Evolutionary conservation across 106 monocot species (phyloP).

Genomic region (Alisma plantagoaquatica): DNA sequence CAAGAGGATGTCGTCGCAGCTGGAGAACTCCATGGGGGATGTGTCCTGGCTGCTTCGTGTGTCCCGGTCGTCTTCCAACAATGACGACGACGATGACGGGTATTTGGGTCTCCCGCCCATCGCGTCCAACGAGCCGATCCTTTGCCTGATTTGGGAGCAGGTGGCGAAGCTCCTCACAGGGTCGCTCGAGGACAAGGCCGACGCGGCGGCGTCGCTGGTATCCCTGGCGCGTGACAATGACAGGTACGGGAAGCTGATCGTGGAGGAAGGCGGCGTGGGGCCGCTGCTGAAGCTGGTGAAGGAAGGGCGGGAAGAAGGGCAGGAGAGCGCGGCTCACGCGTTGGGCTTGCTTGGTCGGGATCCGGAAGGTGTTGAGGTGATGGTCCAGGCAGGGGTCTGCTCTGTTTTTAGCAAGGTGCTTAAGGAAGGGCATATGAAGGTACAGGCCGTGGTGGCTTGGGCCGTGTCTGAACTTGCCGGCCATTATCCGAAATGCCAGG

Average conservation of each 20-base stretch:
- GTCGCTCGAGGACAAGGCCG: slow-evolving; percentile 25
- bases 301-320: slow-evolving; percentile 53
- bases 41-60: slow-evolving; percentile 18
- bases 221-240: slow-evolving; percentile 70
- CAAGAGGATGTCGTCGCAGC: slow-evolving; percentile 31
- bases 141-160: slow-evolving; percentile 81
- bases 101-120: slow-evolving; percentile 79
- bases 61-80: slow-evolving; percentile 6
- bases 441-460: slow-evolving; percentile 20
- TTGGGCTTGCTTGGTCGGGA: slow-evolving; percentile 13
- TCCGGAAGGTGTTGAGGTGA: slow-evolving; percentile 9
- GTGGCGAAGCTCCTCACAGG: slow-evolving; percentile 70
- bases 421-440: slow-evolving; percentile 25
- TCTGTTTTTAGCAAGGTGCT: slow-evolving; percentile 15
- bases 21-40: slow-evolving; percentile 15
- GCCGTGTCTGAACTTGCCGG: slow-evolving; percentile 41
- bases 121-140: slow-evolving; percentile 85
- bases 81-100: slow-evolving; percentile 30
- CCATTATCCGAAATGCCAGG: slow-evolving; percentile 19
- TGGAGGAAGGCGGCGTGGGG: slow-evolving; percentile 78
- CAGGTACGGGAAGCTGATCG: slow-evolving; percentile 68
- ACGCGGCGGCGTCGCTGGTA: slow-evolving; percentile 32
- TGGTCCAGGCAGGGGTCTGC: slow-evolving; percentile 15
- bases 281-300: slow-evolving; percentile 59
- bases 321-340: slow-evolving; percentile 13